A percentile compares a stretch with the other conserved stretches of the same genome.
Evolutionary conservation across 2,329 filamentous ascomycete species (phyloP).

Genomic region (Neofusicoccum parvum): DNA sequence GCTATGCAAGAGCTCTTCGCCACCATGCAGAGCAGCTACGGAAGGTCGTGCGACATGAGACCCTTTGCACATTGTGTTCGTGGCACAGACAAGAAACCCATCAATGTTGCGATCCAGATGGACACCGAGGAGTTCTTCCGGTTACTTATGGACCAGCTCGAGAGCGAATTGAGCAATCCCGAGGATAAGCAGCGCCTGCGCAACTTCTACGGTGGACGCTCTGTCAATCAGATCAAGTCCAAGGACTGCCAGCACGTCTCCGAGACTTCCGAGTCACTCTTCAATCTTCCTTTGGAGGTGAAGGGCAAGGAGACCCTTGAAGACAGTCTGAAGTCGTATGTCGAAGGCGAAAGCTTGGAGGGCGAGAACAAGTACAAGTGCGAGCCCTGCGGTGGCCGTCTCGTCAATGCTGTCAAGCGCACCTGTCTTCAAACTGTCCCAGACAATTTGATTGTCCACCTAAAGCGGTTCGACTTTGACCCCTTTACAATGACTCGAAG

Average conservation of each 20-base stretch:
- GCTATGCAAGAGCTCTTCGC: slow-evolving; percentile 83
- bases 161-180: slow-evolving; percentile 71
- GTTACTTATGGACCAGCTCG: slow-evolving; percentile 87
- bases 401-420: slow-evolving; percentile 88
- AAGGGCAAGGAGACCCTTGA: slow-evolving; percentile 83
- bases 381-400: slow-evolving; percentile 78
- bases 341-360: slow-evolving; percentile 94
- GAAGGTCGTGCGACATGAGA: slow-evolving; percentile 72
- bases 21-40: slow-evolving; percentile 80
- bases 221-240: slow-evolving; percentile 93
- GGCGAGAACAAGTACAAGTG: slow-evolving; percentile 99
- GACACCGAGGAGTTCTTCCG: slow-evolving; percentile 99
- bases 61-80: slow-evolving; percentile 74
- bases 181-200: slow-evolving; percentile 74
- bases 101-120: slow-evolving; percentile 91
- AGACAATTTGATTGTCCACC: slow-evolving; percentile 91
- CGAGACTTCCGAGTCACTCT: slow-evolving; percentile 85
- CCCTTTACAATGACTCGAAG: slow-evolving; percentile 73
- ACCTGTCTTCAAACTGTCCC: slow-evolving; percentile 91
- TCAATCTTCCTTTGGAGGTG: slow-evolving; percentile 93
- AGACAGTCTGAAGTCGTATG: slow-evolving; percentile 91
- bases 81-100: slow-evolving; percentile 78
- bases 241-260: slow-evolving; percentile 95
- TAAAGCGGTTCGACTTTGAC: slow-evolving; percentile 87
- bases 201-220: slow-evolving; percentile 85